Base-by-base conservation (phyloP, 2,329 filamentous ascomycete genomes). In the Phaeomoniella chlamydospora region DNA sequence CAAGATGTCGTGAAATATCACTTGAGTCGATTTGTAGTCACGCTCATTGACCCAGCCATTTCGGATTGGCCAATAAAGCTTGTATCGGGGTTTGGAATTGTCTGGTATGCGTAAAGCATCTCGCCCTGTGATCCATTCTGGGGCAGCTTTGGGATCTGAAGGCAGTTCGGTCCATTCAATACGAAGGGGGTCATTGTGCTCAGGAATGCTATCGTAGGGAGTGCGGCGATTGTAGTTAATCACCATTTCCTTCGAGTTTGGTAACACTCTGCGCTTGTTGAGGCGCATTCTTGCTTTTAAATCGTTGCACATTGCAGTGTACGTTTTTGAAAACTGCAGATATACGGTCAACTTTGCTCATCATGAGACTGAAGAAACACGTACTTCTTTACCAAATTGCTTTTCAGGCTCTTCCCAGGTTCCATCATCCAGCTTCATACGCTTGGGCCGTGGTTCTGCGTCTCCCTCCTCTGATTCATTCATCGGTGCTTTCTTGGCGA, bases 201-300 rank as follows among this genome's bases (percentile, higher is more conserved):
- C 82, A 4, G 82, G 79, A 41, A 98, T 96, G 34, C 80, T 72
- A 46, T 96, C 90, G 4, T 85, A 79, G 19, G 81, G 76, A 1
- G 77, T 82, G 33, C 84, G 74, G 36, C 82, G 75, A 57, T 98
- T 98, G 68, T 83, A 96, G 52, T 94, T 96, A 44, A 87, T 76
- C 1, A 94, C 88, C 39, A 94, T 67, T 52, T 98, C 90, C 56
- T 94, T 93, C 0, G 87, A 94, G 54, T 96, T 96, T n/a, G 90
- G 90, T 34, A 96, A 62, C 12, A 94, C 87, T 54, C 93, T 82
- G 52, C 85, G 78, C 67, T 96, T 96, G 61, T 94, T 94, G 46
- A 77, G 74, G 42, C 88, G 78, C 83, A 96, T 93, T 35, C 85
- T 81, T 2, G 79, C 64, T 59, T 93, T 94, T 41, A 98, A 73